These are phyloP conservation scores for Tuctoria greenei DNA, from an alignment of 176 grass and related monocot genomes.

Conservation along the genomic window DNA sequence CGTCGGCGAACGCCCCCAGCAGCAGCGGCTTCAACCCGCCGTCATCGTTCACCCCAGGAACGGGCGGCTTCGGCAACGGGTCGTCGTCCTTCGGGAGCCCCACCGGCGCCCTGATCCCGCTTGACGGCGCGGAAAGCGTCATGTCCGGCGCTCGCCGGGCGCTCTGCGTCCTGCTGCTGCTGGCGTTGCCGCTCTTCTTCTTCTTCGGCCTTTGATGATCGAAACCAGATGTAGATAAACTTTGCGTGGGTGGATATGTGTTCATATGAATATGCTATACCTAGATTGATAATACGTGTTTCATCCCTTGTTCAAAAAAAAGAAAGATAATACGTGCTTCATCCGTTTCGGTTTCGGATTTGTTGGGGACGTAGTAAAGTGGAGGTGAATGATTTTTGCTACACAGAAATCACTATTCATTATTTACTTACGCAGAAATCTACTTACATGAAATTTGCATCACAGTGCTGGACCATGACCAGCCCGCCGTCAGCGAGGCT, in stretches of 20 bases:
- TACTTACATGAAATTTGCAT: too few relatives aligned
- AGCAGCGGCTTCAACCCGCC: conserved; percentile 35
- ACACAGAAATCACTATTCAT: too few relatives aligned
- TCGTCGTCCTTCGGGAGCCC: conserved; percentile 30
- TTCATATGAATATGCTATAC: neutral
- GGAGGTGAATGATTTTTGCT: too few relatives aligned
- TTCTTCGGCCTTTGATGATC: conserved; percentile 47
- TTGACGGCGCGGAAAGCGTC: conserved; percentile 28
- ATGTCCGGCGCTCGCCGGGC: conserved; percentile 25
- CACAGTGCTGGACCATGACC: too few relatives aligned
- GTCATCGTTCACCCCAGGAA: conserved; percentile 36
- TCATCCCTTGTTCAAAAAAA: too few relatives aligned
- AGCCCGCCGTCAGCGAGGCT: too few relatives aligned
- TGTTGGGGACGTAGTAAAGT: too few relatives aligned
- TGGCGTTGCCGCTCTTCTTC: conserved; percentile 29
- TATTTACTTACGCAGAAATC: too few relatives aligned
- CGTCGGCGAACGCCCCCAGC: conserved; percentile 40
- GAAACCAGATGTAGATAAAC: neutral
- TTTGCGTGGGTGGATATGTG: neutral
- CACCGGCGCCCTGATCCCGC: neutral
- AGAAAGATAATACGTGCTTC: too few relatives aligned
- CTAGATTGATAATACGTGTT: too few relatives aligned
- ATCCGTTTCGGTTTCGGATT: too few relatives aligned
- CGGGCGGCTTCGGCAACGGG: conserved; percentile 3
- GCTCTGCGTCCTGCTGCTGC: conserved; percentile 30